Percentiles rank a stretch among this genome's conserved stretches.
Evolutionary conservation across 2,329 filamentous ascomycete species (phyloP).

Genomic region (Aureobasidium sp.): DNA sequence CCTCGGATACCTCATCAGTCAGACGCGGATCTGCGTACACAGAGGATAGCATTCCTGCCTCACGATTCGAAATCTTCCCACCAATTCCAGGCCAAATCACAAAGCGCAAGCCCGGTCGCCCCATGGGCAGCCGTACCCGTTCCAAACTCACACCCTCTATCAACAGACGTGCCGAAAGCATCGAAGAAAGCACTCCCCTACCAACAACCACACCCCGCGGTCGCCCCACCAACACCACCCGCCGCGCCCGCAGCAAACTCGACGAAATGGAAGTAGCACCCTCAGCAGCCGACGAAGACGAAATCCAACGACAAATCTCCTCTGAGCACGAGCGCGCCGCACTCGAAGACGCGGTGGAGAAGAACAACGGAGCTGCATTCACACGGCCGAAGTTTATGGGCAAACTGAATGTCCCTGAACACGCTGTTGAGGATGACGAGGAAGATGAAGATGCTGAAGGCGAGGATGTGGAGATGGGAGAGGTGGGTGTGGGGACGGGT

Average conservation of each 20-base stretch:
- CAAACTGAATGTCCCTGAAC: not conserved
- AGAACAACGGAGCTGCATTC: not conserved
- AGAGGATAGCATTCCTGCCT: slow-evolving; percentile 48
- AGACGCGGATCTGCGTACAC: slow-evolving; percentile 3
- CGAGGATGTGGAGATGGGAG: slow-evolving; percentile 21
- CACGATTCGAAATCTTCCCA: slow-evolving; percentile 71
- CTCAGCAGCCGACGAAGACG: slow-evolving; percentile 19
- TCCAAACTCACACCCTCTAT: slow-evolving; percentile 12
- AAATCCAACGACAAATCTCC: slow-evolving; percentile 3
- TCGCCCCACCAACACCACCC: slow-evolving; percentile 14
- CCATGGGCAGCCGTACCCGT: slow-evolving; percentile 20
- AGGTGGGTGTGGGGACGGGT: slow-evolving; percentile 20
- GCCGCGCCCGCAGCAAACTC: slow-evolving; percentile 36
- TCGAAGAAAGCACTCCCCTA: slow-evolving; percentile 18
- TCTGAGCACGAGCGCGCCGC: slow-evolving; percentile 3
- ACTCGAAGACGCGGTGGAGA: not conserved
- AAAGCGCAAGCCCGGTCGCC: slow-evolving; percentile 25
- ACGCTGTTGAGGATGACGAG: slow-evolving; percentile 21
- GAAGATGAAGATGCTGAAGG: slow-evolving; percentile 21
- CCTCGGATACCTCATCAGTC: slow-evolving; percentile 2
- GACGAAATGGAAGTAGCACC: slow-evolving; percentile 28
- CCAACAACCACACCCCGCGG: slow-evolving; percentile 13
- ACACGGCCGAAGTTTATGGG: slow-evolving; percentile 14
- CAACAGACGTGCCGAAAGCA: not conserved
- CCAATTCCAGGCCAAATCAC: slow-evolving; percentile 45